phyloP scores from a whole-genome alignment of 495 filamentous ascomycete species.

The Penicillium ucsense region DNA sequence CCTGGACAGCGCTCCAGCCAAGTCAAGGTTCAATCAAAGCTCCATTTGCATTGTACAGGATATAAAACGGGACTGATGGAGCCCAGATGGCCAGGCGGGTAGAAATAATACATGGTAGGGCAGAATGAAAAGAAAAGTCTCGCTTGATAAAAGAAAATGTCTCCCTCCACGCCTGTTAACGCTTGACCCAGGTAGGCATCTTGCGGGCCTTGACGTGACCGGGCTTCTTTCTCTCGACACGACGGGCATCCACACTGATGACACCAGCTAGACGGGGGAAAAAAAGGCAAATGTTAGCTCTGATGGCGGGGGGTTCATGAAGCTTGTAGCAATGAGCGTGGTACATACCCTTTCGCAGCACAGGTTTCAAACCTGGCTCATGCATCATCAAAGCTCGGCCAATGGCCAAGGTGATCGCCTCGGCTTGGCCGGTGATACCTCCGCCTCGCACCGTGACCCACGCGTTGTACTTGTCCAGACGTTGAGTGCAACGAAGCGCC shows the following conservation, averaged over 20 bases:
- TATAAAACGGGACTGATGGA: slow-evolving; percentile 21
- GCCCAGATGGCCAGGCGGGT: slow-evolving; percentile 14
- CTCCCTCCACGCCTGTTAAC: slow-evolving; percentile 20
- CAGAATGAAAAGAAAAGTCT: slow-evolving; percentile 10
- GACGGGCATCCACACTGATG: slow-evolving; percentile 82
- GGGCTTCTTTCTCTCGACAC: slow-evolving; percentile 96
- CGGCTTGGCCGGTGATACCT: slow-evolving; percentile 89
- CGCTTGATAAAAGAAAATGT: slow-evolving; percentile 4
- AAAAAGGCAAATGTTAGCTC: neutral
- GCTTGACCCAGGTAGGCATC: slow-evolving; percentile 96
- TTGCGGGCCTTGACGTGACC: slow-evolving; percentile 94
- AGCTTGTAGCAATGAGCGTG: no score
- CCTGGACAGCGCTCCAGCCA: no score
- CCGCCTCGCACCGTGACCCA: slow-evolving; percentile 78
- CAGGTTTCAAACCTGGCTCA: slow-evolving; percentile 81
- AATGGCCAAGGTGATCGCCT: slow-evolving; percentile 88
- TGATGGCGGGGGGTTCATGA: no score
- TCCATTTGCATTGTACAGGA: slow-evolving; percentile 28
- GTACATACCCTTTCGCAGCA: slow-evolving; percentile 75
- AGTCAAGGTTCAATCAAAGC: slow-evolving; percentile 5
- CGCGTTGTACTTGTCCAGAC: slow-evolving; percentile 94
- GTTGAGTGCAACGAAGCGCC: slow-evolving; percentile 72
- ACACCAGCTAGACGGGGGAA: slow-evolving; percentile 62
- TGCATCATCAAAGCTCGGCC: slow-evolving; percentile 81
- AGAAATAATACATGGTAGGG: slow-evolving; percentile 21